Evolutionary conservation across 805 yeast species (phyloP).

Genomic region (Hanseniaspora hatyaiensis): DNA sequence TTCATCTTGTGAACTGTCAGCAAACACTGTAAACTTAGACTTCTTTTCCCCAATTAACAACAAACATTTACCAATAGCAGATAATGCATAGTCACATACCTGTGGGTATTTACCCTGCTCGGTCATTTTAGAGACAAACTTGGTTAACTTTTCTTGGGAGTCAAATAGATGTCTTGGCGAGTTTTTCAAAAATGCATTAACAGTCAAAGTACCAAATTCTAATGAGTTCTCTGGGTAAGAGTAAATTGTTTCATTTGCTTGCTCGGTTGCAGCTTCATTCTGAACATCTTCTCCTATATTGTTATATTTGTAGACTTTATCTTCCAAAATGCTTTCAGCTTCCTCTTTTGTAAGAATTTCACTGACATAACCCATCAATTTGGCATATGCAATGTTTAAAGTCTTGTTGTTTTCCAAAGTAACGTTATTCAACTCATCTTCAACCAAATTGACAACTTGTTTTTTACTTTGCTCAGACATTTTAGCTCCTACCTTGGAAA

Average conservation of each 20-base stretch:
- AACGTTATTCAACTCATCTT: slow-evolving; percentile 47
- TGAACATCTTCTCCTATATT: slow-evolving; percentile 30
- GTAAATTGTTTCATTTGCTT: background rate
- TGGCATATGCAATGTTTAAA: slow-evolving; percentile 63
- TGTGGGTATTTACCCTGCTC: slow-evolving; percentile 33
- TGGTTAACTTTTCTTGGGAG: slow-evolving; percentile 38
- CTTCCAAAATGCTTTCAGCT: slow-evolving; percentile 46
- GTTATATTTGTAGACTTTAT: slow-evolving; percentile 44
- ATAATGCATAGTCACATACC: slow-evolving; percentile 61
- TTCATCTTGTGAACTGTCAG: slow-evolving; percentile 18
- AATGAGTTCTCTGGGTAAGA: slow-evolving; percentile 30
- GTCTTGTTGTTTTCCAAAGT: slow-evolving; percentile 36
- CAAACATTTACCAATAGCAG: slow-evolving; percentile 73
- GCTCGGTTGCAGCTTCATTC: background rate
- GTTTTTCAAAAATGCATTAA: slow-evolving; percentile 70
- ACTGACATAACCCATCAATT: slow-evolving; percentile 64
- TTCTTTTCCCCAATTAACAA: slow-evolving; percentile 38
- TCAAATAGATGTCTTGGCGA: slow-evolving; percentile 55
- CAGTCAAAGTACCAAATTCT: slow-evolving; percentile 55
- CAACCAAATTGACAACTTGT: slow-evolving; percentile 59
- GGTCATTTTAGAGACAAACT: slow-evolving; percentile 39
- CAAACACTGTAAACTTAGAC: slow-evolving; percentile 29
- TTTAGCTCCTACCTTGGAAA: slow-evolving; percentile 63
- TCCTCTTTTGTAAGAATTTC: slow-evolving; percentile 54
- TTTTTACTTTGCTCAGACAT: slow-evolving; percentile 63